A percentile compares a stretch with the other conserved stretches of the same genome.
Evolutionary conservation across 2,329 filamentous ascomycete genomes (phyloP).

Genomic region (Aureobasidium melanogenum): DNA sequence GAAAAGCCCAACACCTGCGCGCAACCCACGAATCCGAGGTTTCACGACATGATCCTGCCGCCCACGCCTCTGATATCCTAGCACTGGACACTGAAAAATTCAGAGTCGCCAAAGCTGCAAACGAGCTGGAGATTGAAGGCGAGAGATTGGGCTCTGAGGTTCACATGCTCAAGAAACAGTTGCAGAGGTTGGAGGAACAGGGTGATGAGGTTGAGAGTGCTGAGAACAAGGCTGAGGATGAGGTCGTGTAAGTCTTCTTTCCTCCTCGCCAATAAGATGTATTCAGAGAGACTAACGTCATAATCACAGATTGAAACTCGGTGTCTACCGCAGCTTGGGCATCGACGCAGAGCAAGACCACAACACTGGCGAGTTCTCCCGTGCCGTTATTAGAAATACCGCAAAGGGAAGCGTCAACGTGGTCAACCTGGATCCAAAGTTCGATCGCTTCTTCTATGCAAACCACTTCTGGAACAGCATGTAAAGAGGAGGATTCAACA

Average conservation of each 20-base stretch:
- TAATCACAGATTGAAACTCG: slow-evolving; percentile 58
- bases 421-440: slow-evolving; percentile 87
- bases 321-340: slow-evolving; percentile 82
- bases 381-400: slow-evolving; percentile 77
- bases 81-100: slow-evolving; percentile 90
- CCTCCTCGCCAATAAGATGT: background rate
- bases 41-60: slow-evolving; percentile 63
- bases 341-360: slow-evolving; percentile 77
- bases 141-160: slow-evolving; percentile 77
- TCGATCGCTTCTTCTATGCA: slow-evolving; percentile 83
- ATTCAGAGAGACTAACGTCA: background rate
- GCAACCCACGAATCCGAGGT: slow-evolving; percentile 71
- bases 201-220: slow-evolving; percentile 66
- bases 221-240: slow-evolving; percentile 36
- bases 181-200: slow-evolving; percentile 79
- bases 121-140: slow-evolving; percentile 86
- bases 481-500: slow-evolving; percentile 30
- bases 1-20: slow-evolving; percentile 64
- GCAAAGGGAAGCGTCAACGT: slow-evolving; percentile 88
- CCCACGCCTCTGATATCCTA: slow-evolving; percentile 76
- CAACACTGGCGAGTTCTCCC: slow-evolving; percentile 68
- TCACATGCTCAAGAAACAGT: slow-evolving; percentile 61
- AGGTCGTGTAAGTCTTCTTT: slow-evolving; percentile 33
- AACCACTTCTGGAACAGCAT: slow-evolving; percentile 94
- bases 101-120: slow-evolving; percentile 81